These are phyloP conservation scores for Graphium sp. DNA, from an alignment of 2,329 filamentous ascomycete species.

Conservation along the genomic window DNA sequence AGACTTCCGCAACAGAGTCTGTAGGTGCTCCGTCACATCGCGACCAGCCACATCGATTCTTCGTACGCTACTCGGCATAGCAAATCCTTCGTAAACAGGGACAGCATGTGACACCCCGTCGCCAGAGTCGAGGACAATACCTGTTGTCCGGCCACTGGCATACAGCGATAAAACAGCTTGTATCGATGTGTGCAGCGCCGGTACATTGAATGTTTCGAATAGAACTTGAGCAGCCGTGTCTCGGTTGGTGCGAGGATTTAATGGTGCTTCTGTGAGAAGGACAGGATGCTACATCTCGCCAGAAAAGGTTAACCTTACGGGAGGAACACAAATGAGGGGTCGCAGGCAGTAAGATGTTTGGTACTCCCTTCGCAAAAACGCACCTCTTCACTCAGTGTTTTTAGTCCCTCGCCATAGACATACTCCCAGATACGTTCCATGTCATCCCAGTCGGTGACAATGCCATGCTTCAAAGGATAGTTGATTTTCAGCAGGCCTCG, in stretches of 20 bases:
- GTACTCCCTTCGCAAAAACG: constrained; percentile 5
- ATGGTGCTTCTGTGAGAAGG: constrained; percentile 82
- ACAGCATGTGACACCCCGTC: constrained; percentile 96
- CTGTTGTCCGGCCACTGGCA: constrained; percentile 87
- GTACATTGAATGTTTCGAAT: constrained; percentile 98
- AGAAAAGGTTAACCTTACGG: constrained; percentile 7
- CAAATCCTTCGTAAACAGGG: constrained; percentile 94
- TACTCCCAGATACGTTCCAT: constrained; percentile 99
- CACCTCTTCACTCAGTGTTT: constrained; percentile 93
- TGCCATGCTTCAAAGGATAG: constrained; percentile 92
- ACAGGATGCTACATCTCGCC: constrained; percentile 62
- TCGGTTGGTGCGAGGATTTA: constrained; percentile 90
- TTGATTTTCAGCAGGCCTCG: constrained; percentile 87
- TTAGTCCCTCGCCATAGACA: constrained; percentile 88
- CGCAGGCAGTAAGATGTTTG: not conserved
- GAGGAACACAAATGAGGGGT: no score
- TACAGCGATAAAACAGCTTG: constrained; percentile 94
- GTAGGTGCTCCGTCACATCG: constrained; percentile 91
- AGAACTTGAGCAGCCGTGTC: constrained; percentile 94
- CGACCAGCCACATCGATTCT: constrained; percentile 91
- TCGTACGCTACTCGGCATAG: constrained; percentile 87
- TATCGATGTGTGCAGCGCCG: constrained; percentile 89
- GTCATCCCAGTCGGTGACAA: constrained; percentile 98
- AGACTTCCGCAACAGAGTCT: constrained; percentile 76
- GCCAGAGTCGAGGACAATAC: constrained; percentile 86